These are phyloP conservation scores for Drosera spatulata DNA, from an alignment of 179 eudicot species.

Conservation along the genomic window DNA sequence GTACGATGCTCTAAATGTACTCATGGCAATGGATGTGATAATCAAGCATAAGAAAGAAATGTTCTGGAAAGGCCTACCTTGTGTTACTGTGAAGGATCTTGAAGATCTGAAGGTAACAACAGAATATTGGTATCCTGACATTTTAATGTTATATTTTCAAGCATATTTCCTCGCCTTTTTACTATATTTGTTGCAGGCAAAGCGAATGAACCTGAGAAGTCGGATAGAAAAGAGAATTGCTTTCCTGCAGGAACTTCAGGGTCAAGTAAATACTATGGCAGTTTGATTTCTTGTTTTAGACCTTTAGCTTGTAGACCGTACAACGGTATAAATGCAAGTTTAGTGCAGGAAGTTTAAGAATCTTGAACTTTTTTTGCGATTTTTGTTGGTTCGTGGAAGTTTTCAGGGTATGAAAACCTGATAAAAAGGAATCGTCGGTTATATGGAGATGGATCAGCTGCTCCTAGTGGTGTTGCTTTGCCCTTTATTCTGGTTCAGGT, in stretches of 20 bases:
- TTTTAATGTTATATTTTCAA: too few species aligned
- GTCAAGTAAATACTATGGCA: background rate
- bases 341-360: too few species aligned
- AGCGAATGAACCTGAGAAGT: constrained; percentile 47
- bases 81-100: constrained; percentile 55
- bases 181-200: constrained; percentile 36
- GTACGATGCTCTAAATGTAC: constrained; percentile 86
- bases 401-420: too few species aligned
- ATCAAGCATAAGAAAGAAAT: constrained; percentile 89
- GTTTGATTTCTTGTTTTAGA: constrained; percentile 26
- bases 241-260: constrained; percentile 76
- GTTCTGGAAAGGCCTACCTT: constrained; percentile 91
- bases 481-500: too few species aligned
- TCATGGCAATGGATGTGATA: constrained; percentile 95
- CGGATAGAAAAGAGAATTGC: constrained; percentile 69
- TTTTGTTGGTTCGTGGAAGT: too few species aligned
- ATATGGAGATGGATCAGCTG: too few species aligned
- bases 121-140: too few species aligned
- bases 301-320: background rate
- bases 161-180: too few species aligned
- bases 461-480: too few species aligned
- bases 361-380: too few species aligned
- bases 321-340: constrained; percentile 6
- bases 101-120: constrained; percentile 88
- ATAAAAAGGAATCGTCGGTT: too few species aligned